These are phyloP conservation scores for Sugiyamaella mastotermitis DNA, from an alignment of 805 yeast species.

Conservation along the genomic window DNA sequence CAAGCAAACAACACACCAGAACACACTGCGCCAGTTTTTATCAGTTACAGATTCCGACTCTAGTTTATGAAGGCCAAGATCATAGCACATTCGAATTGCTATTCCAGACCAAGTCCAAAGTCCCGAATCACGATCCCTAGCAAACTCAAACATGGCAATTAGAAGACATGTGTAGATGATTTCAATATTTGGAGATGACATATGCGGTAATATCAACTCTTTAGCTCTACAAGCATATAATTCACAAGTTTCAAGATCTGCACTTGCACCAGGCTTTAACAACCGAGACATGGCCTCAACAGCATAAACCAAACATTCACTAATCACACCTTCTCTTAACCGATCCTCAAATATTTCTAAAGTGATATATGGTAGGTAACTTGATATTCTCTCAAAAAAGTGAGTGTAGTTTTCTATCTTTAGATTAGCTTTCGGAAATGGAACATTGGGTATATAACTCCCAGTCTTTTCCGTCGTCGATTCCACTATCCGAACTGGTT, in stretches of 20 bases:
- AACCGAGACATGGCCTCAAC: constrained; percentile 25
- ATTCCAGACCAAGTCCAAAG: constrained; percentile 28
- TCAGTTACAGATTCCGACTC: constrained; percentile 12
- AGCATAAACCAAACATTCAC: constrained; percentile 23
- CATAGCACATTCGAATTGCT: constrained; percentile 27
- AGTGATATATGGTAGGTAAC: constrained; percentile 21
- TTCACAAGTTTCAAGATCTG: constrained; percentile 13
- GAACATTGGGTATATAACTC: too few relatives aligned
- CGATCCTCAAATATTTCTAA: constrained; percentile 18
- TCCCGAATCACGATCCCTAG: constrained; percentile 25
- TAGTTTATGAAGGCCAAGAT: constrained; percentile 25
- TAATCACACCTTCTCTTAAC: constrained; percentile 18
- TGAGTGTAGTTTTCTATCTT: constrained; percentile 10
- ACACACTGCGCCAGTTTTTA: constrained; percentile 18
- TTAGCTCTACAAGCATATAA: constrained; percentile 23
- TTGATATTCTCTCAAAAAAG: constrained; percentile 19
- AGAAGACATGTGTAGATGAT: constrained; percentile 23
- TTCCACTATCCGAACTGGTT: background rate
- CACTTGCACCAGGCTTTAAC: background rate
- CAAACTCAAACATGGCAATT: constrained; percentile 26
- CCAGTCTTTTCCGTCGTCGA: constrained; percentile 15
- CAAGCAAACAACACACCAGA: constrained; percentile 24
- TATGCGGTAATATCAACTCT: constrained; percentile 21
- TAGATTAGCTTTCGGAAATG: too few relatives aligned
- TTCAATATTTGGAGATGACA: constrained; percentile 24